Base-by-base conservation (phyloP, 2,329 filamentous ascomycete species). In the Fusarium drepaniforme region DNA sequence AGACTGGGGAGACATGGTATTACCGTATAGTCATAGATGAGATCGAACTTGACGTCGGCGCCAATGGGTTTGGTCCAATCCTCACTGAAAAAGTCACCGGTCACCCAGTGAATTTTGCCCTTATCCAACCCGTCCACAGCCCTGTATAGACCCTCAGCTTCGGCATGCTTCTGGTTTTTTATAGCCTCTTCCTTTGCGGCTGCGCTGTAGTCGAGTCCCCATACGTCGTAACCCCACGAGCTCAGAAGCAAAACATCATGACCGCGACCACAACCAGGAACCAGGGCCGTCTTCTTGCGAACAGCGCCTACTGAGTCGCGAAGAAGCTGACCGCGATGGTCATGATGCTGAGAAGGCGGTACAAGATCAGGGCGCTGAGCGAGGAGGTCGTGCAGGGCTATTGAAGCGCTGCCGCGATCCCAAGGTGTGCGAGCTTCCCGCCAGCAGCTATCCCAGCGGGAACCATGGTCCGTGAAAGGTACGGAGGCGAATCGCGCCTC, bases 201-300 rank as follows among this genome's bases (percentile, higher is more conserved):
- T 11, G 85, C 78, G 53, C 91, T 92, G 66, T 89, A 88, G 80
- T 97, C 95, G 2, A 97, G 83, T 0, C 94, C 95, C 78, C 90
- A 92, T 2, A 91, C 91, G 82, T 97, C 93, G 81, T 94, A 97
- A 1, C 95, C 95, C 79, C 92, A 90, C 12, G 90, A 90, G 60
- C 91, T 90, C 53, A 97, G 88, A 42, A 97, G 86, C 12, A 94
- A 86, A 2, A 95, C 93, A 83, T 97, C 95, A 79, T 97, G 93
- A 7, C 95, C 95, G 57, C 90, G 89, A 0, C 95, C 95, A 82
- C 95, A 97, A 7, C 94, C 95, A 0, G 95, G 93, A 0, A 97
- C 93, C 11, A 97, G 85, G 1, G 92, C 94, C 40, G 77, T 80
- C 40, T 77, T 75, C 58, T 79, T 79, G 58, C 76, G 60, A 44